Base-by-base conservation (phyloP, 805 yeast species). In the Candida silvicultrix region DNA sequence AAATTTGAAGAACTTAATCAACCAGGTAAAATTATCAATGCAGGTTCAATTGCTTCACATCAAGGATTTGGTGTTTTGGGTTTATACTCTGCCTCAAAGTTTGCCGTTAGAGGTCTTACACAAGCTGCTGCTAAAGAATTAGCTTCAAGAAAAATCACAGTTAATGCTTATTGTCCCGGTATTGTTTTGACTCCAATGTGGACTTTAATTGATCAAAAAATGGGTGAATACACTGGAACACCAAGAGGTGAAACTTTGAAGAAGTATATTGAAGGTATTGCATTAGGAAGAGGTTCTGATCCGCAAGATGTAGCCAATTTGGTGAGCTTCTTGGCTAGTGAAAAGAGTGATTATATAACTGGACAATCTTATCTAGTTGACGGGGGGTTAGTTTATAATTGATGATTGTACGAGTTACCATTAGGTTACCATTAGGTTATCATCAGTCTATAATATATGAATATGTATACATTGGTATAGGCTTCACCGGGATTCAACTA, bases 141-240 rank as follows among this genome's bases (percentile, higher is more conserved):
- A 48, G 71, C 71, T 0, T 45, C 54, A 7, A 45, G 63, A 31
- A 62, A 65, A 42, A 65, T 70, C 45, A 63, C 68, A n/a, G 68
- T 68, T 15, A 70, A 70, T 49, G 51, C 64, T 4, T 64, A 67
- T 46, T 65, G 67, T 48, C 73, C 73, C 18, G 74, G 72, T 31
- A 63, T 64, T 44, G 70, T 68, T n/a, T 51, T 60, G n/a, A 69
- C 74, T 1, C 67, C 68, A 48, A 59, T 69, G 64, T 58, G 65
- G 60, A 66, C 62, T 42, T 46, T 55, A 29, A 58, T 63, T 34
- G 67, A 63, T 49, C 47, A 47, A 20, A 48, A 55, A 49, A 45
- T 62, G 47, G 51, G 58, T 29, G 57, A 51, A 42, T 37, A 56
- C 38, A 46, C 53, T 32, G 63, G 67, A 25, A 57, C 50, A 38